Evolutionary conservation across 768 basidiomycete genomes (phyloP), one percentile per base, ranked within the genome.

Genomic region (Podaxis sp.): DNA sequence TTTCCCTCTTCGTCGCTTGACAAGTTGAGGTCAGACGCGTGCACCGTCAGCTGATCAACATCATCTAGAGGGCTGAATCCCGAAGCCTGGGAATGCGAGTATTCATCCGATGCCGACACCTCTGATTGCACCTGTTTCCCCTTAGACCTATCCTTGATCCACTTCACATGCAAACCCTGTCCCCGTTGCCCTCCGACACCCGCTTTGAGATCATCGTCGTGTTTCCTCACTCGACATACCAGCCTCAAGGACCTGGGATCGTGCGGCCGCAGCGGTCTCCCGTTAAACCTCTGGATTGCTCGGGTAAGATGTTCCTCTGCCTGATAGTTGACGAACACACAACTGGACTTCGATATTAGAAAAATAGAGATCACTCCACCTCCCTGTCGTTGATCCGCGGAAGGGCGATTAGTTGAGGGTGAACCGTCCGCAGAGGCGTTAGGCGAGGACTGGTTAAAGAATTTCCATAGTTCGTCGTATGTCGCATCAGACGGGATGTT

Each of bases 161-260:
- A 95, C n/a, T 81, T 81, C 33, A 78, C 79, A 72, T 99, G 96
- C 73, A 98, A 81, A 1, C 93, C 93, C 65, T 83, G 84, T 0
- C 94, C 93, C 24, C 96, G 79, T 76, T 98, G 96, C 4, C 85
- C 93, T 3, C 96, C 95, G 0, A 99, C 95, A 0, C 96, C 96
- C 0, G 94, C 89, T 64, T 85, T 88, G 46, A 93, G 69, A 72
- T 96, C 95, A 68, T 98, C 96, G 51, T 92, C 91, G 65, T 81
- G 86, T 60, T 82, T 82, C 54, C 95, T 82, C 7, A 90, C 84
- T 24, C 95, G 86, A 73, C 96, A 98, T 28, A 98, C 88, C 55
- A 98, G 77, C 26, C 84, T 79, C 28, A 87, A 87, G 77, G 91
- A 94, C 30, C 87, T 80, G 10, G 83, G 78, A 69, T 97, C 93